Percentiles rank a stretch among this genome's conserved stretches.
Evolutionary conservation across 495 filamentous ascomycete genomes (phyloP).

Genomic region (Clohesyomyces aquaticus): DNA sequence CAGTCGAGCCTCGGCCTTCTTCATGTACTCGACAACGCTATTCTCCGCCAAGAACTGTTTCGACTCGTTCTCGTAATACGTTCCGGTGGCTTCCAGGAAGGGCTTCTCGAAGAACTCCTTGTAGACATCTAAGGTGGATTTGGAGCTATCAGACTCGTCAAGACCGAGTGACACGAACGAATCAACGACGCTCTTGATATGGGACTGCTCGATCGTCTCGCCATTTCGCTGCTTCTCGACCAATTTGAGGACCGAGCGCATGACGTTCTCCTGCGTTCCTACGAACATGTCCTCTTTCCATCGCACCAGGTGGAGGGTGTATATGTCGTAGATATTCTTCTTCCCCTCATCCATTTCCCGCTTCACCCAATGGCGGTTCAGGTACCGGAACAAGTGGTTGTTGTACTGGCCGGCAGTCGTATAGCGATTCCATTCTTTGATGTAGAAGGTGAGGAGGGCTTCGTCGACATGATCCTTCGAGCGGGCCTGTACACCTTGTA

Average conservation of each 20-base stretch:
- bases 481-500: conserved; percentile 64
- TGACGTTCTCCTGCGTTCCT: conserved; percentile 81
- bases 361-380: conserved; percentile 99
- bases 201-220: conserved; percentile 95
- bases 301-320: conserved; percentile 91
- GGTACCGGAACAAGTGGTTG: conserved; percentile 95
- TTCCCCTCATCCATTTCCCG: conserved; percentile 99
- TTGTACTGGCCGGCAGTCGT: conserved; percentile 94
- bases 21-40: conserved; percentile 99
- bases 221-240: conserved; percentile 98
- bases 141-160: conserved; percentile 89
- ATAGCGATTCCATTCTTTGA: conserved; percentile 93
- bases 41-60: conserved; percentile 95
- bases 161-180: conserved; percentile 95
- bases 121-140: conserved; percentile 95
- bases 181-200: conserved; percentile 96
- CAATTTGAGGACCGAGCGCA: conserved; percentile 91
- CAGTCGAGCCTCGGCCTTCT: conserved; percentile 92
- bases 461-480: conserved; percentile 84
- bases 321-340: conserved; percentile 97
- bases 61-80: conserved; percentile 90
- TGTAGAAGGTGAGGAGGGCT: conserved; percentile 91
- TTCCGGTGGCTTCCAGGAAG: conserved; percentile 81
- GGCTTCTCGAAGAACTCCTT: conserved; percentile 87
- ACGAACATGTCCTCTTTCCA: conserved; percentile 92